Evolutionary conservation across 768 basidiomycete genomes (phyloP).

Genomic region (Pulveroboletus sp.): DNA sequence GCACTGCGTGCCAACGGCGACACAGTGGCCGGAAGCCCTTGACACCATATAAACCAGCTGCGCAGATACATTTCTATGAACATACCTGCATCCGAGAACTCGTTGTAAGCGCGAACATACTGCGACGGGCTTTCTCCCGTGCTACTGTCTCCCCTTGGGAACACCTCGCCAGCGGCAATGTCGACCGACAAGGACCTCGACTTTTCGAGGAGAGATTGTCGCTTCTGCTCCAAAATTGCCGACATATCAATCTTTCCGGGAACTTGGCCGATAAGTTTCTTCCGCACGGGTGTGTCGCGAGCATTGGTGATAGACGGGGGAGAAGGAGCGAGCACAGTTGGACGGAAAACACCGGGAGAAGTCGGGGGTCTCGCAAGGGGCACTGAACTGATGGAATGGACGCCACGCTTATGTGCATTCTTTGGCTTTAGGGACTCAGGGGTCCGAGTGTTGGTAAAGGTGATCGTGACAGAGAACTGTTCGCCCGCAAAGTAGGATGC

Average conservation of each 20-base stretch:
- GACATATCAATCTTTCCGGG: constrained; percentile 37
- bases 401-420: constrained; percentile 58
- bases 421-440: constrained; percentile 36
- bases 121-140: constrained; percentile 11
- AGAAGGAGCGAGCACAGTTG: constrained; percentile 27
- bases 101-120: constrained; percentile 31
- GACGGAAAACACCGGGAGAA: constrained; percentile 61
- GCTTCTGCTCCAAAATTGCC: constrained; percentile 48
- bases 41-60: constrained; percentile 6
- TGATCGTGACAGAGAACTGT: constrained; percentile 75
- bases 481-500: constrained; percentile 95
- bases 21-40: constrained; percentile 1
- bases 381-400: constrained; percentile 80
- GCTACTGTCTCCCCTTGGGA: constrained; percentile 18
- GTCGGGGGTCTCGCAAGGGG: constrained; percentile 79
- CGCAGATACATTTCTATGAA: background rate
- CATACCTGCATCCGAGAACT: constrained; percentile 23
- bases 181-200: constrained; percentile 58
- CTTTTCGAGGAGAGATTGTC: constrained; percentile 50
- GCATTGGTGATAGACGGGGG: constrained; percentile 17
- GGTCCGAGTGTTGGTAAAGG: constrained; percentile 78
- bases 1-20: constrained; percentile 44
- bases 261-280: constrained; percentile 52
- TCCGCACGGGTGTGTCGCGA: constrained; percentile 38
- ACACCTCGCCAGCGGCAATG: constrained; percentile 47